Evolutionary conservation across 2,329 filamentous ascomycete species (phyloP), one percentile per base, ranked within the genome.

Genomic region (Lasiodiplodia hormozganensis): DNA sequence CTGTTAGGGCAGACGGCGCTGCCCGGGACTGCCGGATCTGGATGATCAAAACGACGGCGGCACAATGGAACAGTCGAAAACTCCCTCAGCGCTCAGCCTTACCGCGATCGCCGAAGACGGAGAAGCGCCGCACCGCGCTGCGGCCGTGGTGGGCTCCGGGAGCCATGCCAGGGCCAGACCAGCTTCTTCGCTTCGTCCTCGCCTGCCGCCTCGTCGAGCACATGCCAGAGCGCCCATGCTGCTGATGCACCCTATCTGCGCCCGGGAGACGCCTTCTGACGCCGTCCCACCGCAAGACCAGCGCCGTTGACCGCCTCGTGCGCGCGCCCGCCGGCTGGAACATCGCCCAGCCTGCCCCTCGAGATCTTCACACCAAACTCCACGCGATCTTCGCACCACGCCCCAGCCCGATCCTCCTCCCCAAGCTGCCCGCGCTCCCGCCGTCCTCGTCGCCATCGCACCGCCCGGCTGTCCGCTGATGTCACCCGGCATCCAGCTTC

Each of bases 271-370:
- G 31, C 31, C 31, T 34, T 18, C 52, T 25, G 52, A 54, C 52
- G 52, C 28, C 52, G 16, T 25, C 25, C 23, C 21, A 36, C 40
- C 47, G 58, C 25, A 34, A 31, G 60, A n/a, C 60, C 60, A 16
- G 36, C 43, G 51, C 62, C 62, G 49, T 65, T 65, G 62, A 65
- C 62, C 62, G 62, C 62, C 62, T 65, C 62, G 62, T 65, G 62
- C 49, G 62, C 62, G 51, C 58, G 18, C 57, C 57, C 57, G 43
- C 56, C n/a, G 25, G 10, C 38, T 40, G 49, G 49, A 53, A 54
- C 62, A 43, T 65, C 34, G 54, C 51, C 62, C 28, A 54, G 49
- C 51, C 62, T 52, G 62, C 62, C 62, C 47, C 51, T 65, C 51
- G 52, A 65, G 62, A 65, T 65, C 62, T 65, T 64, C 60, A 64